Conservation (phyloP, 257 asterid genomes). For the Solanum etuberosum region DNA sequence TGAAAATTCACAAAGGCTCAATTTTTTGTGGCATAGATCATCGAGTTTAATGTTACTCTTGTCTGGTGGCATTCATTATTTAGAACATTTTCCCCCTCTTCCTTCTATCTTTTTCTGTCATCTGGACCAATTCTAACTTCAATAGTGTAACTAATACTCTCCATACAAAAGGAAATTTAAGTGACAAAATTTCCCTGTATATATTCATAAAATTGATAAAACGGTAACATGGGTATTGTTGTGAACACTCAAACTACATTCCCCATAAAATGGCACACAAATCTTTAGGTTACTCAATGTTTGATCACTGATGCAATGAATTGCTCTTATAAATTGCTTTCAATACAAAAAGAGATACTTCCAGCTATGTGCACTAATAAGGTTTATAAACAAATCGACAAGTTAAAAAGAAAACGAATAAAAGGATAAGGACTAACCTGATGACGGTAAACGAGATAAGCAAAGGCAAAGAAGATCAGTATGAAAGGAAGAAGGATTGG, state of each 20-base stretch:
- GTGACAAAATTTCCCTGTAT: not conserved
- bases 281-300: not conserved
- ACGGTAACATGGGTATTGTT: not conserved
- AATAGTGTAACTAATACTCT: not conserved
- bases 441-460: constrained; percentile 88
- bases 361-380: not conserved
- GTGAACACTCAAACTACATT: not conserved
- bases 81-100: not conserved
- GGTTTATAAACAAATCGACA: not conserved
- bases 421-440: constrained; percentile 41
- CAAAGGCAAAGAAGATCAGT: constrained; percentile 82
- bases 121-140: not conserved
- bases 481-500: constrained; percentile 95
- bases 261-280: not conserved
- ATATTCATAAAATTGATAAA: not conserved
- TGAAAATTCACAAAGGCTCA: not conserved
- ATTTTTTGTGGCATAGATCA: not conserved
- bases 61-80: not conserved
- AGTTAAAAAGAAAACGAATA: not conserved
- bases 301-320: not conserved
- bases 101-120: not conserved
- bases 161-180: not conserved
- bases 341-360: not conserved
- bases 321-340: not conserved
- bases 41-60: not conserved